Evolutionary conservation across 768 basidiomycete genomes (phyloP).

Genomic region (Amanita rubescens): DNA sequence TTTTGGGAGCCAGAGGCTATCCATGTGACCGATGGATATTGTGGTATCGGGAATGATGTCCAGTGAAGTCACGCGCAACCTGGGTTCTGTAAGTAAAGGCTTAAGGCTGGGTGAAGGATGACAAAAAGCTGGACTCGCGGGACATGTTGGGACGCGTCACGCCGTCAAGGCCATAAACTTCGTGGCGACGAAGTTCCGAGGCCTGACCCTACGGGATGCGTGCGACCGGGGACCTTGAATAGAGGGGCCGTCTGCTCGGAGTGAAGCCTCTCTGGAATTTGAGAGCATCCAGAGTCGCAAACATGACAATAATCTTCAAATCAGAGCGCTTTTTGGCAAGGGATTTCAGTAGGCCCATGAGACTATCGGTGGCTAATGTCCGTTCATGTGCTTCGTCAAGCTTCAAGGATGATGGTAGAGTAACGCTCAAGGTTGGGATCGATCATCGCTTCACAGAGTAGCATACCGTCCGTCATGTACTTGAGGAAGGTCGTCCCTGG

Average conservation of each 20-base stretch:
- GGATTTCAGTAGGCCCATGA: constrained; percentile 82
- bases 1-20: no score
- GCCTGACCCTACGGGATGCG: constrained; percentile 95
- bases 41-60: no score
- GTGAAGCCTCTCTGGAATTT: constrained; percentile 79
- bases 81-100: no score
- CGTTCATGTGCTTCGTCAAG: constrained; percentile 98
- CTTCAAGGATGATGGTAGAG: constrained; percentile 80
- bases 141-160: no score
- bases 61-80: no score
- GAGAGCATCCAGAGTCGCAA: constrained; percentile 91
- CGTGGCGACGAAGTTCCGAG: no score
- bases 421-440: constrained; percentile 51
- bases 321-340: constrained; percentile 77
- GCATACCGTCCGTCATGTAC: constrained; percentile 20
- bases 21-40: no score
- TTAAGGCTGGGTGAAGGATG: no score
- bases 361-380: constrained; percentile 86
- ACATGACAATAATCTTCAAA: constrained; percentile 98
- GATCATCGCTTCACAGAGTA: constrained; percentile 27
- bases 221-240: constrained; percentile 88
- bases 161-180: no score
- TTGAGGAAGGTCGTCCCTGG: constrained; percentile 20
- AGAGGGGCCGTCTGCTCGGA: constrained; percentile 52
- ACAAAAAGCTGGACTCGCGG: no score